Evolutionary conservation across 208 protist genomes (phyloP).

Genomic region (Herpetomonas samuelpessoai): DNA sequence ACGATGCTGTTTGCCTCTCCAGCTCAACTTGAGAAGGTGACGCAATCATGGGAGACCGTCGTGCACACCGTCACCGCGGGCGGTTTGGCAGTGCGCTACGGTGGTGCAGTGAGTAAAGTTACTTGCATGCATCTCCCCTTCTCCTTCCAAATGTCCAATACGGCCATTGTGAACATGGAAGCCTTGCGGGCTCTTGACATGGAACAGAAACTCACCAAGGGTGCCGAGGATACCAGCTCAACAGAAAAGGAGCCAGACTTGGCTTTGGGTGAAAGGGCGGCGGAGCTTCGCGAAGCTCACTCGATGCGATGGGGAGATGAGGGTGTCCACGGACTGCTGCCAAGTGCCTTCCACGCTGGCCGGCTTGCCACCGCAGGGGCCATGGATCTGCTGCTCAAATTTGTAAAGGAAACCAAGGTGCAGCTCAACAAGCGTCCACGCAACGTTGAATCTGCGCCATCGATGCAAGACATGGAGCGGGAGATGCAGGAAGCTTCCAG

Average conservation of each 20-base stretch:
- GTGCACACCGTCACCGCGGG: neutral
- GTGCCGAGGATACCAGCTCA: no score
- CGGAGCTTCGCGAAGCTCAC: no score
- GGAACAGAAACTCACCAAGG: no score
- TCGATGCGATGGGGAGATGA: no score
- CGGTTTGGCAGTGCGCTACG: neutral
- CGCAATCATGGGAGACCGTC: neutral
- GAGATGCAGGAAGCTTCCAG: conserved; percentile 21
- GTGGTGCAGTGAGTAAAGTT: neutral
- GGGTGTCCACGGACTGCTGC: neutral
- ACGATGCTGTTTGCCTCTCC: conserved; percentile 3
- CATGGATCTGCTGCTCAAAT: conserved; percentile 26
- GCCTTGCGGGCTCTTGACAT: neutral
- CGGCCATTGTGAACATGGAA: conserved; percentile 4
- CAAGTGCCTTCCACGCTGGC: neutral
- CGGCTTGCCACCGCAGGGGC: conserved; percentile 1
- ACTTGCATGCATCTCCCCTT: neutral
- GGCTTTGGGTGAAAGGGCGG: no score
- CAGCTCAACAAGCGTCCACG: conserved; percentile 6
- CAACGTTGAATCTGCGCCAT: conserved; percentile 5
- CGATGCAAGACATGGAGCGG: conserved; percentile 25
- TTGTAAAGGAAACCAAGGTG: conserved; percentile 13
- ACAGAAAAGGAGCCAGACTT: no score
- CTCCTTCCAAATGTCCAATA: conserved; percentile 22
- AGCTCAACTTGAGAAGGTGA: neutral